Evolutionary conservation across 1,139 yeast genomes (phyloP).

Genomic region (Yamadazyma diospyri): DNA sequence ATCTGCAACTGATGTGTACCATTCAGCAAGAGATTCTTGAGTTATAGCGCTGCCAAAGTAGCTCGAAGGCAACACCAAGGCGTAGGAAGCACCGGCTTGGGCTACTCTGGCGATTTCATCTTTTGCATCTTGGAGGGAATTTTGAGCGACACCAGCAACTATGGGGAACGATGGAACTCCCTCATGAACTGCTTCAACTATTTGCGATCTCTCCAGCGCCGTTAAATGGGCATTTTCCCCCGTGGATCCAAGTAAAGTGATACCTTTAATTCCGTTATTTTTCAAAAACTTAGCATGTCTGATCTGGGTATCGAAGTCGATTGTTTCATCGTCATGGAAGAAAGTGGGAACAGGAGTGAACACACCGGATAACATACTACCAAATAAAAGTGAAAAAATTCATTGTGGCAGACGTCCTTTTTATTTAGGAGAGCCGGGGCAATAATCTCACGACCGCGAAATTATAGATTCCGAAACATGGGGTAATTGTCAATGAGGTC

Average conservation of each 20-base stretch:
- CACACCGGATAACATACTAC: constrained; percentile 14
- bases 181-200: constrained; percentile 29
- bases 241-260: constrained; percentile 35
- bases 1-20: constrained; percentile 44
- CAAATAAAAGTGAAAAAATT: neutral
- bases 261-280: constrained; percentile 29
- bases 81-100: constrained; percentile 42
- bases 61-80: constrained; percentile 43
- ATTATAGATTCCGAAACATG: neutral
- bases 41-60: constrained; percentile 41
- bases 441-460: neutral
- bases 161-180: constrained; percentile 38
- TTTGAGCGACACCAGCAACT: constrained; percentile 44
- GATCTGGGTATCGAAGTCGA: constrained; percentile 31
- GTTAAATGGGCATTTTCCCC: constrained; percentile 49
- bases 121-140: constrained; percentile 36
- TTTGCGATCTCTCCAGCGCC: constrained; percentile 33
- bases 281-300: constrained; percentile 32
- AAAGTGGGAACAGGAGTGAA: constrained; percentile 41
- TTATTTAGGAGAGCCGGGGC: neutral
- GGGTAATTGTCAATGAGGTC: constrained; percentile 2
- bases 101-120: constrained; percentile 33
- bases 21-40: constrained; percentile 41
- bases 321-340: constrained; percentile 27
- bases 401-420: neutral